Conservation (phyloP, 2,329 filamentous ascomycete genomes). For the Paraconiothyrium brasiliense region DNA sequence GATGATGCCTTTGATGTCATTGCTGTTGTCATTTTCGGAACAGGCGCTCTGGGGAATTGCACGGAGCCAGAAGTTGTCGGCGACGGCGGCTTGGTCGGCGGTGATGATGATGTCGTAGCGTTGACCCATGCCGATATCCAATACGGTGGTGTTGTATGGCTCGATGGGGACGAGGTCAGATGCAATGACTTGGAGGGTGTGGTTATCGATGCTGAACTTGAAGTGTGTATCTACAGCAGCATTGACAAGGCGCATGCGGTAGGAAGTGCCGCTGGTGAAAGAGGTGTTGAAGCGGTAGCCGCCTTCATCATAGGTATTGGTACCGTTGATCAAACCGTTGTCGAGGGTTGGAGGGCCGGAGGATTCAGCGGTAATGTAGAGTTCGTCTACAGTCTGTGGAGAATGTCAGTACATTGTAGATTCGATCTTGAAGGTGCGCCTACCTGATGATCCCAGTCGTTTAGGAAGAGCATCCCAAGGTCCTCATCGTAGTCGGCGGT, state of each 20-base stretch:
- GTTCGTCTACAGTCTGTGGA: conserved; percentile 45
- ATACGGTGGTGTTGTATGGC: conserved; percentile 51
- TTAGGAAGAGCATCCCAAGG: conserved; percentile 53
- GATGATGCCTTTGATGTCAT: conserved; percentile 50
- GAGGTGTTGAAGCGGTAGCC: conserved; percentile 45
- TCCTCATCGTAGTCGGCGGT: conserved; percentile 55
- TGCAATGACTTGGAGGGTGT: conserved; percentile 55
- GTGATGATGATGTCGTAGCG: conserved; percentile 51
- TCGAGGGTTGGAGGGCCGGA: conserved; percentile 48
- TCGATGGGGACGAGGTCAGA: conserved; percentile 55
- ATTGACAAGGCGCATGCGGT: conserved; percentile 56
- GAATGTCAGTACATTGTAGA: conserved; percentile 2
- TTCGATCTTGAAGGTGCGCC: neutral
- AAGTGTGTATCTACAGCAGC: conserved; percentile 52
- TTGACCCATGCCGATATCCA: conserved; percentile 55
- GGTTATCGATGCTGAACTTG: conserved; percentile 57
- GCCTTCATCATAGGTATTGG: conserved; percentile 49
- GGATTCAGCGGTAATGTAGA: conserved; percentile 40
- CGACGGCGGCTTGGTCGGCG: conserved; percentile 37
- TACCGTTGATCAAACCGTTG: conserved; percentile 57
- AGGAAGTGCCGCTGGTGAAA: conserved; percentile 52
- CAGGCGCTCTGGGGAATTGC: conserved; percentile 53
- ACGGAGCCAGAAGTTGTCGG: conserved; percentile 49
- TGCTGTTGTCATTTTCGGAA: conserved; percentile 42
- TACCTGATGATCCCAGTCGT: conserved; percentile 55